Percentiles rank a stretch among this genome's conserved stretches.
phyloP scores from a whole-genome alignment of 2,329 filamentous ascomycete genomes.

The Fusarium sp. region DNA sequence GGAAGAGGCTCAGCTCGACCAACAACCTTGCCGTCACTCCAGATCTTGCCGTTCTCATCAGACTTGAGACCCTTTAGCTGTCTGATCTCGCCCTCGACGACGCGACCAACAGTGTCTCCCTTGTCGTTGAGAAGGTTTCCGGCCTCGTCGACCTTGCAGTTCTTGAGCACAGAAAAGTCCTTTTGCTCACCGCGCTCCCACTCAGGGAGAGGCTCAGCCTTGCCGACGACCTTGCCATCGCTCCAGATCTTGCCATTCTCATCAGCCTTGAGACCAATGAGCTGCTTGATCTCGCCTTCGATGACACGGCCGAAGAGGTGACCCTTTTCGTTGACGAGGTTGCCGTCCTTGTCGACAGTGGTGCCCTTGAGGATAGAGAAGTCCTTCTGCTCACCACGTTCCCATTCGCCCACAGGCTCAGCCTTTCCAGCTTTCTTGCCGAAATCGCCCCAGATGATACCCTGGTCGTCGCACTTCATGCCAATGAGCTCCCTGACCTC shows the following conservation, averaged over 20 bases:
- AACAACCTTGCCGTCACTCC: constrained; percentile 74
- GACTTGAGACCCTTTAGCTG: constrained; percentile 74
- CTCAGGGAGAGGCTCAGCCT: constrained; percentile 72
- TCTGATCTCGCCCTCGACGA: constrained; percentile 71
- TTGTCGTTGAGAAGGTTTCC: constrained; percentile 67
- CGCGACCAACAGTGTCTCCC: constrained; percentile 68
- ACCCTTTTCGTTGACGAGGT: constrained; percentile 65
- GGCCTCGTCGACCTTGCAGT: constrained; percentile 55
- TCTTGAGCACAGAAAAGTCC: constrained; percentile 34
- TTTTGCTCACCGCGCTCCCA: constrained; percentile 60
- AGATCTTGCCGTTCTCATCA: constrained; percentile 76
- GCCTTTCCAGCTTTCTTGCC: constrained; percentile 75
- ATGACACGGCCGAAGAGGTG: constrained; percentile 71
- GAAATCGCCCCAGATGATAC: constrained; percentile 70
- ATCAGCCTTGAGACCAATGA: constrained; percentile 74
- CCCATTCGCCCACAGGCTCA: constrained; percentile 70
- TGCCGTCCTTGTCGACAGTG: constrained; percentile 70
- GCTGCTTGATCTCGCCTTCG: constrained; percentile 72
- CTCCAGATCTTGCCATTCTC: constrained; percentile 76
- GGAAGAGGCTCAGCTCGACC: constrained; percentile 74
- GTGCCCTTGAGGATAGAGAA: constrained; percentile 54
- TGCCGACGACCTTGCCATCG: constrained; percentile 74
- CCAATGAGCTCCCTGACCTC: constrained; percentile 72
- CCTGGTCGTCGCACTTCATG: constrained; percentile 74
- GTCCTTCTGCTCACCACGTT: constrained; percentile 56